Evolutionary conservation across 2,329 filamentous ascomycete species (phyloP), one percentile per base, ranked within the genome.

Genomic region (Myriosclerotinia scirpicola): DNA sequence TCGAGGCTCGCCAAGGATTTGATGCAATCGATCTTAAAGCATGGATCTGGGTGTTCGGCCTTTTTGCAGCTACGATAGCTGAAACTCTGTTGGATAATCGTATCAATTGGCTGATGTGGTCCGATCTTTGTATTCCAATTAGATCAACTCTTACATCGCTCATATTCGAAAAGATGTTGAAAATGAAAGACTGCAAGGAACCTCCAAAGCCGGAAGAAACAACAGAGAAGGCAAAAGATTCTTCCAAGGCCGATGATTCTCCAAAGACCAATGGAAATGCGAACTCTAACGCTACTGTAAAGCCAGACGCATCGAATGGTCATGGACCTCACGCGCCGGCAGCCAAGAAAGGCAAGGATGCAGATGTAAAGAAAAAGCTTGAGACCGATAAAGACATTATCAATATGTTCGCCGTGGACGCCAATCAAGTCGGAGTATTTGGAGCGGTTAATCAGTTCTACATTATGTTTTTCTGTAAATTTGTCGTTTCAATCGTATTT

Each of bases 321-420:
- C 59, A 62, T 14, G 59, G 34, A 52, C n/a, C 48, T 30, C 60
- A 63, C 34, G 22, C 6, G 6, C 48, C 48, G 22, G 17, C 20
- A 9, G 60, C 60, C 17, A 64, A 66, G 65, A 67, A 61, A 48
- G 62, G 22, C 12, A 40, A 59, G 17, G 40, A 53, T 54, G 26
- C 53, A 15, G 65, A 58, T n/a, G 14, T 48, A 44, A 61, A 65
- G 42, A 66, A 66, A n/a, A 62, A 67, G 42, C 38, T 58, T 14
- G 83, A 87, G 77, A 84, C 84, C 22, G 81, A 83, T 68, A 90
- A 93, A 77, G 87, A 85, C 67, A 88, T 89, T 17, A 86, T 93
- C 65, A 93, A 93, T 74, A 81, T 92, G 56, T 86, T 92, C 52
- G 88, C 89, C 14, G 87, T 93, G 20, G 90, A 93, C 74, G 81